Percentiles rank a stretch among this genome's conserved stretches.
phyloP scores from a whole-genome alignment of 495 filamentous ascomycete genomes.

The Xylaria acuta region DNA sequence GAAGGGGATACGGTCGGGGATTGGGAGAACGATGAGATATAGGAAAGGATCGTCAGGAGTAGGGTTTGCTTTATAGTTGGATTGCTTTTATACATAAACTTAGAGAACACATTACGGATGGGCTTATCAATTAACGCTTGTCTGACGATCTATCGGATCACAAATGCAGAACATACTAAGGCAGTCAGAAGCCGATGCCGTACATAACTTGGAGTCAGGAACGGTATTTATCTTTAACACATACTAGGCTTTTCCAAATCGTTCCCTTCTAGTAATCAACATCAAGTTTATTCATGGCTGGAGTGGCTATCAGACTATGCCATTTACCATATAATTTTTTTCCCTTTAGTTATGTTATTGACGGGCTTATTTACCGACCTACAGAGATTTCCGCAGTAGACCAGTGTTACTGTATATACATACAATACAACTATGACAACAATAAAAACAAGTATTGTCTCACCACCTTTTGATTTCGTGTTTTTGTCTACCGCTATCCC shows the following conservation, averaged over 20 bases:
- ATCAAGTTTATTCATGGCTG: background rate
- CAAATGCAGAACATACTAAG: background rate
- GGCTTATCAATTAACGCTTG: background rate
- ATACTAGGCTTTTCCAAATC: background rate
- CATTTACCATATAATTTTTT: background rate
- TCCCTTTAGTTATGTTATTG: background rate
- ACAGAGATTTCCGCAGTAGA: background rate
- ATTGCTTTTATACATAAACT: constrained; percentile 18
- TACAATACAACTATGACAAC: background rate
- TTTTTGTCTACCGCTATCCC: constrained; percentile 15
- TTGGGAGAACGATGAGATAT: constrained; percentile 40
- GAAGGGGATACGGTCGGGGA: background rate
- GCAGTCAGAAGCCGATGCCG: background rate
- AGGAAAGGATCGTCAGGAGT: constrained; percentile 5
- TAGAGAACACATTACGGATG: constrained; percentile 6
- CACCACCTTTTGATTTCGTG: constrained; percentile 9
- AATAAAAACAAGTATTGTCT: background rate
- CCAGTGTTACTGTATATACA: background rate
- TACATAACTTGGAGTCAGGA: background rate
- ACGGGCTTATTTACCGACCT: background rate
- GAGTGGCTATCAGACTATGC: background rate
- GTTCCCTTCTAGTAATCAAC: background rate
- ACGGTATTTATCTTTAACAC: background rate
- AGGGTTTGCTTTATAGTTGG: constrained; percentile 11
- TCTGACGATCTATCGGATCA: background rate